phyloP scores from a whole-genome alignment of 768 basidiomycete species.

The Xerocomus potaroensis region DNA sequence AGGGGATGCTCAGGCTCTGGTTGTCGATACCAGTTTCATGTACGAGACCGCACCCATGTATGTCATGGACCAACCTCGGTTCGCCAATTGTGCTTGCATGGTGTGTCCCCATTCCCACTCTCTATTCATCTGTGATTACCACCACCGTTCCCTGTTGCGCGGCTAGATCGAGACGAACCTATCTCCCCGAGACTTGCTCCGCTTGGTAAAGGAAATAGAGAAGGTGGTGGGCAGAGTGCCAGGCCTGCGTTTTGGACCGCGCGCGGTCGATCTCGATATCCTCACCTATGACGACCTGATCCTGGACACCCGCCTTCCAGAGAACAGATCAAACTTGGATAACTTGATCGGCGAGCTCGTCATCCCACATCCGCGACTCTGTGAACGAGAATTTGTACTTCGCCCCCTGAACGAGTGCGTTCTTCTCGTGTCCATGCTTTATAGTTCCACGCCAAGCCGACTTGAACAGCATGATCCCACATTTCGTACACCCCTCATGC shows the following conservation, averaged over 20 bases:
- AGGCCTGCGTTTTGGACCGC: slow-evolving; percentile 79
- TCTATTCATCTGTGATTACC: neutral
- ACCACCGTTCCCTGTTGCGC: neutral
- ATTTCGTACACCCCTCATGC: slow-evolving; percentile 60
- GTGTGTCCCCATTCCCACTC: slow-evolving; percentile 42
- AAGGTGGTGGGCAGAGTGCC: slow-evolving; percentile 69
- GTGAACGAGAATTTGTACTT: slow-evolving; percentile 90
- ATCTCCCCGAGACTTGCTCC: slow-evolving; percentile 42
- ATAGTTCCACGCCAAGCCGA: neutral
- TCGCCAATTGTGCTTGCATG: slow-evolving; percentile 88
- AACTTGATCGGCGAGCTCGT: slow-evolving; percentile 66
- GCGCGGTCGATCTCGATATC: slow-evolving; percentile 87
- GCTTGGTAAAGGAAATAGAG: slow-evolving; percentile 71
- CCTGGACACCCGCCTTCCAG: slow-evolving; percentile 53
- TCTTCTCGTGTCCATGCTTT: neutral
- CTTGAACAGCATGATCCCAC: slow-evolving; percentile 68
- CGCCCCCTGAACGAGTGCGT: slow-evolving; percentile 81
- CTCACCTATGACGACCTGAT: slow-evolving; percentile 61
- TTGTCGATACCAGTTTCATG: slow-evolving; percentile 81
- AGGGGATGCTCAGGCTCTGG: slow-evolving; percentile 29
- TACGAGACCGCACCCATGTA: slow-evolving; percentile 98
- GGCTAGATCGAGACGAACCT: slow-evolving; percentile 72
- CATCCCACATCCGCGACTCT: slow-evolving; percentile 77
- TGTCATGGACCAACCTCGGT: slow-evolving; percentile 81
- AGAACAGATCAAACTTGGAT: slow-evolving; percentile 48